Base-by-base conservation (phyloP, 331 rosid genomes). In the Ulmus americana region DNA sequence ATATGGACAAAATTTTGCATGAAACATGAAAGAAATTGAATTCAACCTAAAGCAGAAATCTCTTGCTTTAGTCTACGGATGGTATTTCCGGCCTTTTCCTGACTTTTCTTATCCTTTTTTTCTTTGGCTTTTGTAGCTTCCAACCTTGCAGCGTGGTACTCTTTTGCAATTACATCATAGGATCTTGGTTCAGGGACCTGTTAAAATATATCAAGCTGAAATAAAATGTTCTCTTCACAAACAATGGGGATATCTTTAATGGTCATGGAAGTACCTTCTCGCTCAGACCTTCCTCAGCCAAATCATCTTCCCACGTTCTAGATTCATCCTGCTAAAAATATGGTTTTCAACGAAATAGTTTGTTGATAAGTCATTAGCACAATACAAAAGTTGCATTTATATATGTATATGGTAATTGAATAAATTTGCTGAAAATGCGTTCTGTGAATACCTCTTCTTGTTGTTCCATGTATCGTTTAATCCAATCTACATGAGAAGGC, bases 401-500 rank as follows among this genome's bases (percentile, higher is more conserved):
- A 28, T 28, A 28, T 28, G 35, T 28, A 28, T 28, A 28, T 28
- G 35, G 35, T 28, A 28, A 28, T 28, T 28, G 35, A 28, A 12
- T 15, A 43, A 64, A 65, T 57, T 15, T 43, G 54, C 15, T 9
- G 13, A 35, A 6, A 61, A 53, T 43, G 75, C 53, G 15, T 28
- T 64, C 65, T 69, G 7, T 66, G 16, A 48, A 35, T 38, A 85
- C 97, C 90, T 88, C 95, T 70, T 86, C 89, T 62, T 91, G 86
- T 66, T 83, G 94, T 78, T 88, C 84, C 41, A 91, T 79, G 64
- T 91, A 91, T 68, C 84, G 86, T 68, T 77, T 86, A 63, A 91
- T 91, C 97, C 97, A 91, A 69, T 88, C 94, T 43, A 95, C 96
- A 80, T 91, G 96, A 70, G 95, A 86, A 18, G 86, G 82, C 49